phyloP scores from a whole-genome alignment of 345 rosid species.

The Eucalyptus sp. region DNA sequence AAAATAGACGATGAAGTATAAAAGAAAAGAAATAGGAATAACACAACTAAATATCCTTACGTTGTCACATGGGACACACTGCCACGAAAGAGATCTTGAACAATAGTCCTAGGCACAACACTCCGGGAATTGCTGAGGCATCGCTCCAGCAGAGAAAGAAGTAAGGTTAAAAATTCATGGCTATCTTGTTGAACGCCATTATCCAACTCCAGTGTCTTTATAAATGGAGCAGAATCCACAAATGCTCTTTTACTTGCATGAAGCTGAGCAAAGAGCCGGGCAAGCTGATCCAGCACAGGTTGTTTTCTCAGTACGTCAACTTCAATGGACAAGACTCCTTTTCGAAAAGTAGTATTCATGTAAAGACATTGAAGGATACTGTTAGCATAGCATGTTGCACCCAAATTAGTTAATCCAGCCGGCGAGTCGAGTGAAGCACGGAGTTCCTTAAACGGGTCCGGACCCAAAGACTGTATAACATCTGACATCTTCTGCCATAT shows the following conservation, averaged over 20 bases:
- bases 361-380: constrained; percentile 89
- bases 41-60: constrained; percentile 29
- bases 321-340: constrained; percentile 79
- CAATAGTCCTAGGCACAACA: constrained; percentile 54
- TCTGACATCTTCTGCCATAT: constrained; percentile 91
- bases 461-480: constrained; percentile 50
- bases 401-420: constrained; percentile 86
- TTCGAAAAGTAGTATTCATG: constrained; percentile 76
- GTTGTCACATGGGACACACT: constrained; percentile 94
- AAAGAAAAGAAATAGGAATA: background rate
- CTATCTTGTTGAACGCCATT: constrained; percentile 97
- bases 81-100: constrained; percentile 98
- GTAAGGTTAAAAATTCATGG: constrained; percentile 87
- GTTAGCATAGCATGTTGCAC: constrained; percentile 98
- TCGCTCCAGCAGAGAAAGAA: constrained; percentile 91
- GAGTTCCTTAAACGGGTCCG: constrained; percentile 51
- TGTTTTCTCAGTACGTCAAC: constrained; percentile 52
- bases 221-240: constrained; percentile 94
- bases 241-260: constrained; percentile 71
- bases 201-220: constrained; percentile 79
- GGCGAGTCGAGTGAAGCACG: constrained; percentile 65
- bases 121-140: constrained; percentile 56
- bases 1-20: background rate
- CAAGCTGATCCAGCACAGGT: constrained; percentile 86
- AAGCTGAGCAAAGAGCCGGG: constrained; percentile 76